Evolutionary conservation across 2,329 filamentous ascomycete genomes (phyloP).

Genomic region (Tolypocladium paradoxum): DNA sequence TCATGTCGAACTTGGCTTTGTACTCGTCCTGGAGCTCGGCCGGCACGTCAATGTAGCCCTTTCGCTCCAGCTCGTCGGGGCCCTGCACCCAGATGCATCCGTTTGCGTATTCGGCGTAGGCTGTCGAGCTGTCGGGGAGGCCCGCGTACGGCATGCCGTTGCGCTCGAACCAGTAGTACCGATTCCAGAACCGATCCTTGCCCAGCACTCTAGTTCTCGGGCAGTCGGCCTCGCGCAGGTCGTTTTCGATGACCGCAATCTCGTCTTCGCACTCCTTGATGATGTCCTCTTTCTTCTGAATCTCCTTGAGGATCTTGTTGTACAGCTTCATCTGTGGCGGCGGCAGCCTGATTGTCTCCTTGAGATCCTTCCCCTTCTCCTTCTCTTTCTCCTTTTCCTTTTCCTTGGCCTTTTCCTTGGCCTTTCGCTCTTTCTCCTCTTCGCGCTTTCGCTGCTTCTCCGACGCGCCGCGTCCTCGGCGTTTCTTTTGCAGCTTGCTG

Average conservation of each 20-base stretch:
- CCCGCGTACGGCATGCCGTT: slow-evolving; percentile 96
- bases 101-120: slow-evolving; percentile 80
- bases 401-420: slow-evolving; percentile 61
- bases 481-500: slow-evolving; percentile 41
- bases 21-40: slow-evolving; percentile 66
- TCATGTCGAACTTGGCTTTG: slow-evolving; percentile 65
- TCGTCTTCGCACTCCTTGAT: slow-evolving; percentile 77
- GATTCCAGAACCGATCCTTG: slow-evolving; percentile 94
- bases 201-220: slow-evolving; percentile 81
- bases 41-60: slow-evolving; percentile 73
- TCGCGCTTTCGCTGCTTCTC: slow-evolving; percentile 72
- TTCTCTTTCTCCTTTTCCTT: slow-evolving; percentile 44
- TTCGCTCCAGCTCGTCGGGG: slow-evolving; percentile 76
- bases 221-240: slow-evolving; percentile 87
- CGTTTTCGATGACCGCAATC: slow-evolving; percentile 78
- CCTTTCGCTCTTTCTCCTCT: slow-evolving; percentile 63
- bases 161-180: slow-evolving; percentile 98
- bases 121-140: slow-evolving; percentile 78
- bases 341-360: slow-evolving; percentile 50
- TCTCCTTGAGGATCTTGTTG: slow-evolving; percentile 76
- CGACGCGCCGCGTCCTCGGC: slow-evolving; percentile 42
- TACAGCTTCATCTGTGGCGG: slow-evolving; percentile 81
- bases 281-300: slow-evolving; percentile 72
- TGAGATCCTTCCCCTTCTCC: slow-evolving; percentile 52
- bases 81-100: slow-evolving; percentile 95